Conservation (phyloP, 331 rosid species). For the Malus hybrid region DNA sequence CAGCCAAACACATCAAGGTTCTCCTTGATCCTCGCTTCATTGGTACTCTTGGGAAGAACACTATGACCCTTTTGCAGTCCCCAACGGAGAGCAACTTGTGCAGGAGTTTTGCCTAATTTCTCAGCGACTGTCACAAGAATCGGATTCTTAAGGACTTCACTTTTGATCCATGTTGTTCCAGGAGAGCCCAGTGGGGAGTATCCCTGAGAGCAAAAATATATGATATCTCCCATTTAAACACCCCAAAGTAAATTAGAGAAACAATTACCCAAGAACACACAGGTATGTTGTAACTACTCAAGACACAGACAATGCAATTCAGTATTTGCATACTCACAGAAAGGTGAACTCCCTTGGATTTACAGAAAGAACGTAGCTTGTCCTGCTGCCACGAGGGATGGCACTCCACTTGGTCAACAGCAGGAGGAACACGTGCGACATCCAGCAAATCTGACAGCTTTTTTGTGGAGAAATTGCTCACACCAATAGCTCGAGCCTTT, state of each 20-base stretch:
- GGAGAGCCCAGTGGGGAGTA: slow-evolving; percentile 91
- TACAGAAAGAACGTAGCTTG: slow-evolving; percentile 45
- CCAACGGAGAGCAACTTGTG: slow-evolving; percentile 89
- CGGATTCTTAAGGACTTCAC: slow-evolving; percentile 71
- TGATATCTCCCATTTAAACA: background rate
- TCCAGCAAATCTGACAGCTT: slow-evolving; percentile 58
- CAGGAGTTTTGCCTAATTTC: slow-evolving; percentile 69
- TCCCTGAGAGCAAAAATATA: slow-evolving; percentile 31
- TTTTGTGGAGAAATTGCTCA: slow-evolving; percentile 72
- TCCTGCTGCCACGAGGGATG: slow-evolving; percentile 82
- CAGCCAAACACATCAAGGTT: slow-evolving; percentile 68
- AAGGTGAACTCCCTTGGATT: slow-evolving; percentile 57
- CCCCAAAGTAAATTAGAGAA: no score
- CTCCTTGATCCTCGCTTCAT: slow-evolving; percentile 66
- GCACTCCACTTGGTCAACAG: slow-evolving; percentile 81
- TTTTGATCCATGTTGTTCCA: slow-evolving; percentile 67
- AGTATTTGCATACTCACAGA: slow-evolving; percentile 35
- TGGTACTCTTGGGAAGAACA: slow-evolving; percentile 81
- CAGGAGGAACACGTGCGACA: slow-evolving; percentile 66
- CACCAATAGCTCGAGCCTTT: slow-evolving; percentile 81
- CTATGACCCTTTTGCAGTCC: slow-evolving; percentile 86
- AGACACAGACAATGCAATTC: background rate
- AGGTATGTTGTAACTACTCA: background rate
- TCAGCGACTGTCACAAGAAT: slow-evolving; percentile 38
- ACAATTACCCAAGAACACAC: background rate